Evolutionary conservation across 108 stramenopile genomes (phyloP), one percentile per base, ranked within the genome.

Genomic region (Bacterosira constricta): DNA sequence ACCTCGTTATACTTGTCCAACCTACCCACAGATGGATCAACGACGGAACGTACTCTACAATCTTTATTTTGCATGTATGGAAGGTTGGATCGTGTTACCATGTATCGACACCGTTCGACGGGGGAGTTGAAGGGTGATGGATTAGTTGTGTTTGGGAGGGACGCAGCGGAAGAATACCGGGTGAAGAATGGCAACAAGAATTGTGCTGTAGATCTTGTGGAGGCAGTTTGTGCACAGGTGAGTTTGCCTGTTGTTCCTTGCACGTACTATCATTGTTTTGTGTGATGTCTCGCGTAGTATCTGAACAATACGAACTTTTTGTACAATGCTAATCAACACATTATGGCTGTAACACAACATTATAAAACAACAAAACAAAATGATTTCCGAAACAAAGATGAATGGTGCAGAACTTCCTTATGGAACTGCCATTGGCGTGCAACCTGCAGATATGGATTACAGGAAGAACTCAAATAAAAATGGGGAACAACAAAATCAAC

Each of bases 111-210:
- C 56, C 85, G 84, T 56, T 42, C n/a, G 37, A 79, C 83, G 9
- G 87, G 88, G 3, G 60, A 77, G 30, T 52, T 73, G 4, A 93
- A 93, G 71, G 89, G 89, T 13, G 92, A 93, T 79, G 92, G 86
- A 21, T 69, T 93, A 31, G 67, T 93, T 37, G 76, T 90, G 11
- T 93, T 86, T 72, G 81, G 86, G 8, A 35, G 46, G 4, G 71
- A 77, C 35, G 57, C 54, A 23, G 63, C 54, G 8, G 64, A 57
- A n/a, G 57, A 46, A 25, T 26, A 65, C 38, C 37, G 4, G 15
- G 26, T 61, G 20, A 47, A 11, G 47, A 61, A 71, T 29, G 59
- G 42, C 36, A 62, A n/a, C 21, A 42, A 4, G 13, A 51, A 79
- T 12, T 63, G n/a, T 10, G 68, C 54, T 41, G 38, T 3, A n/a